Evolutionary conservation across 306 rosid species (phyloP).

Genomic region (Cicer bijugum): DNA sequence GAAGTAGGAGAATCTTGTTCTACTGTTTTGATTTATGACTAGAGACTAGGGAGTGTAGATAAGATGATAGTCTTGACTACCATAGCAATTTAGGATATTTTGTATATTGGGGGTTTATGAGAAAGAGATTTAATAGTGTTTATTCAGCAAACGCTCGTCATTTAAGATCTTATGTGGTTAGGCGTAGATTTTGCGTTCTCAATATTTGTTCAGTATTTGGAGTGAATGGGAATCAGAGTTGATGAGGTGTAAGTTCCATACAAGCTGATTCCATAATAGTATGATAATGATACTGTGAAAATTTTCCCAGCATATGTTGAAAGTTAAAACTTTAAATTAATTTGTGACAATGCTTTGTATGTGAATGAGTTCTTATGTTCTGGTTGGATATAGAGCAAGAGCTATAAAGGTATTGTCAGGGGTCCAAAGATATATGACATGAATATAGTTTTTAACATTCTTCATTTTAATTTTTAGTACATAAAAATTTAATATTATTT

Average conservation of each 20-base stretch:
- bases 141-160: neutral
- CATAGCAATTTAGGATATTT: neutral
- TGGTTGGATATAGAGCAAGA: neutral
- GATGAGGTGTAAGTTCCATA: no score
- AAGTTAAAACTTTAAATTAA: conserved; percentile 1
- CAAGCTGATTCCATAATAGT: neutral
- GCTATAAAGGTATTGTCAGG: neutral
- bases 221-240: no score
- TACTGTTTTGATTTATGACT: neutral
- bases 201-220: no score
- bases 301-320: conserved; percentile 4
- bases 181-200: no score
- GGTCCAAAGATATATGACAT: neutral
- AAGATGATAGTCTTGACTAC: no score
- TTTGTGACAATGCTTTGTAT: conserved; percentile 10
- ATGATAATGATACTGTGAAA: neutral
- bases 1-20: neutral
- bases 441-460: neutral
- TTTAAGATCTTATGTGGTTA: neutral
- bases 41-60: neutral
- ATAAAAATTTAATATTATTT: neutral
- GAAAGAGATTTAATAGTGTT: neutral
- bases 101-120: neutral
- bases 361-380: neutral
- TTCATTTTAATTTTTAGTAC: neutral